Evolutionary conservation across 1,284 basidiomycete genomes (phyloP), one percentile per base, ranked within the genome.

Genomic region (Grifola frondosa): DNA sequence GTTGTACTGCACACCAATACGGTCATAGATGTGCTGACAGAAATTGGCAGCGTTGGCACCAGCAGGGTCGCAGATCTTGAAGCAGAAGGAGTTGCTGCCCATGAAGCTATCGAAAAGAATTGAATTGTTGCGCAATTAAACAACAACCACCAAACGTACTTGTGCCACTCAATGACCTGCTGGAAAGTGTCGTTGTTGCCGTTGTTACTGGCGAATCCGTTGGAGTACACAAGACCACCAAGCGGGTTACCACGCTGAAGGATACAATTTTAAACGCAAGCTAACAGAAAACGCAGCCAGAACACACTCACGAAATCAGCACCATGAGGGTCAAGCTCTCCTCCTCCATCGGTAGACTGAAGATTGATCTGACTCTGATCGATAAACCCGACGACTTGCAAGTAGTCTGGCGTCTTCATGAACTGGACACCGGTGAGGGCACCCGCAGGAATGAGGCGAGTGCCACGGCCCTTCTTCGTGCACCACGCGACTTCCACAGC

Each of bases 401-500:
- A 68, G 58, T 88, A 89, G 53, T 81, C 73, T 10, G 74, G 73
- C 0, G 83, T 84, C 52, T 75, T 67, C 22, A 85, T 73, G 59
- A 82, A 75, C 60, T 88, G 84, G 3, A 84, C 73, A 50, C 82
- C 84, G 23, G 71, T 68, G 47, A 89, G 67, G 6, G 83, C 69
- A 17, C 80, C 80, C 13, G 72, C 64, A 32, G 82, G 82, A 19
- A 89, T 84, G 22, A 76, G 60, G 37, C 86, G 82, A 1, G 81
- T 70, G 7, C 86, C 85, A 44, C 74, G 75, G 13, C 81, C 79
- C 37, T 75, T 71, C 59, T 79, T 81, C 26, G 84, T 84, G 69
- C 87, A 91, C 78, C 78, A 90, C 0, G 84, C 80, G 15, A 90
- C 81, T 50, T 78, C 81, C 59, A 80, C 70, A 28, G 71, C 77